phyloP scores from a whole-genome alignment of 108 stramenopile genomes.

The Mediolabrus comicus region DNA sequence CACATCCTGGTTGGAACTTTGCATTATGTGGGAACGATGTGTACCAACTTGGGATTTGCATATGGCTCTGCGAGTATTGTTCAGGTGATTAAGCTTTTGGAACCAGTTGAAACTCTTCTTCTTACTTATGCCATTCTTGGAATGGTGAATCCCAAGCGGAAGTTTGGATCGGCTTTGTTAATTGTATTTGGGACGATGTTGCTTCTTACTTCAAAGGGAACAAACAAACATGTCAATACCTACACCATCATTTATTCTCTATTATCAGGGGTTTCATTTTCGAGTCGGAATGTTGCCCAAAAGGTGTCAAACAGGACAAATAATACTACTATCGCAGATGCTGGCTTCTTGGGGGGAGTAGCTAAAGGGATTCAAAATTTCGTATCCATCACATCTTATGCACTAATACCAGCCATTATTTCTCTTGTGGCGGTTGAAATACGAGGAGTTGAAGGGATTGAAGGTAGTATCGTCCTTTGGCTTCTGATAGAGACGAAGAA shows the following conservation, averaged over 20 bases:
- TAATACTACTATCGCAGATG: no score
- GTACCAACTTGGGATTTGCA: constrained; percentile 52
- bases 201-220: constrained; percentile 16
- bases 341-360: neutral
- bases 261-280: constrained; percentile 16
- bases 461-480: no score
- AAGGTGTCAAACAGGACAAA: no score
- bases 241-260: constrained; percentile 8
- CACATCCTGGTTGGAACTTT: constrained; percentile 28
- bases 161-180: constrained; percentile 3
- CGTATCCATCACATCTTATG: constrained; percentile 9
- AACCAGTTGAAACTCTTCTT: constrained; percentile 59
- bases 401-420: constrained; percentile 16
- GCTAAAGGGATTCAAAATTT: constrained; percentile 17
- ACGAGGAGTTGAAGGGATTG: no score
- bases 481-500: no score
- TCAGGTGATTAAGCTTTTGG: constrained; percentile 57
- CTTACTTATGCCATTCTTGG: constrained; percentile 15
- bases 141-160: no score
- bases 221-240: constrained; percentile 17
- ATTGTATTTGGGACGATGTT: constrained; percentile 20
- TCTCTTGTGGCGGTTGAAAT: no score
- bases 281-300: constrained; percentile 22
- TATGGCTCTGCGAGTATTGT: constrained; percentile 55
- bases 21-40: constrained; percentile 44